Percentiles rank a stretch among this genome's conserved stretches.
phyloP scores from a whole-genome alignment of 225 moss, liverwort and hornwort genomes.

The Bryum argenteum region DNA sequence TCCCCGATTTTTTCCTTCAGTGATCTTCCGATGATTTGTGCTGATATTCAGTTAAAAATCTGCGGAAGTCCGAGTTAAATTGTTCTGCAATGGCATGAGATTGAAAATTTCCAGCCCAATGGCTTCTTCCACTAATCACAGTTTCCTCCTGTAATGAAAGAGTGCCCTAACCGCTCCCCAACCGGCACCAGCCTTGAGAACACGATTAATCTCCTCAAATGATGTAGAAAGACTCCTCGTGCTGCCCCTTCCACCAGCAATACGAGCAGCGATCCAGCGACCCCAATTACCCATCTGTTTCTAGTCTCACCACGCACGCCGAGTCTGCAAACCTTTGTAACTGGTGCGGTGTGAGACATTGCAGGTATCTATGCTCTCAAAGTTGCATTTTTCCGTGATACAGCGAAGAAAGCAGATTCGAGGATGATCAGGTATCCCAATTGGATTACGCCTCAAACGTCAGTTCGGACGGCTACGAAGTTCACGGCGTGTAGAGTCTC shows the following conservation, averaged over 20 bases:
- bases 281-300: neutral
- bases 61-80: neutral
- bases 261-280: neutral
- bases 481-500: neutral
- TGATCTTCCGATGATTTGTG: conserved; percentile 4
- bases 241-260: neutral
- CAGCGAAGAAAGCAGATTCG: neutral
- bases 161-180: conserved; percentile 38
- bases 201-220: conserved; percentile 14
- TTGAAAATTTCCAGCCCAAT: conserved; percentile 14
- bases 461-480: neutral
- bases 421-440: too few relatives aligned
- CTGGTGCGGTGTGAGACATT: neutral
- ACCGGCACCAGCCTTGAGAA: conserved; percentile 26
- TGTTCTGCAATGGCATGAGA: conserved; percentile 18
- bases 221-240: conserved; percentile 2
- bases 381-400: neutral
- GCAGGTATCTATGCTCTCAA: neutral
- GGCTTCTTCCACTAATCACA: conserved; percentile 13
- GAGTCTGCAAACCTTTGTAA: neutral
- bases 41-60: neutral
- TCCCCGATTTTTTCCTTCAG: neutral
- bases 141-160: conserved; percentile 24
- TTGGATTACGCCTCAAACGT: neutral
- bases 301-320: conserved; percentile 2